Conservation (phyloP, 169 alveolate genomes). For the Plasmodium relictum region DNA sequence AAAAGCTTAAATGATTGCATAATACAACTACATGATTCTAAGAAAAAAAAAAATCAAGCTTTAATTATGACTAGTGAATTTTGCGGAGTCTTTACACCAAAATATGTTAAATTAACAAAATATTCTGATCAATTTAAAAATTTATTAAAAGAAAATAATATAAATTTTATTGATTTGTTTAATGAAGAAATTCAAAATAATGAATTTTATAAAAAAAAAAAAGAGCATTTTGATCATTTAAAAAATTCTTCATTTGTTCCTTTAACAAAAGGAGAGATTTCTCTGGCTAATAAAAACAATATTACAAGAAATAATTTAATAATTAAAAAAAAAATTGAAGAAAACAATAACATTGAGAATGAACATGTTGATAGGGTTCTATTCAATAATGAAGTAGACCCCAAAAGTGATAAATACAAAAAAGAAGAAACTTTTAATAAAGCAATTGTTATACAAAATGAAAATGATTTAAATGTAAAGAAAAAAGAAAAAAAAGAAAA, state of each 20-base stretch:
- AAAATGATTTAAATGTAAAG: neutral
- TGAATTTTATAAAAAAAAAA: constrained; percentile 64
- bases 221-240: constrained; percentile 56
- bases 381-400: neutral
- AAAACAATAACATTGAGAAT: neutral
- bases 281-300: constrained; percentile 54
- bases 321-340: neutral
- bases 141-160: constrained; percentile 60
- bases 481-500: neutral
- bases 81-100: constrained; percentile 67
- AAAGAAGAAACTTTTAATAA: neutral
- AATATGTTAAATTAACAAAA: constrained; percentile 47
- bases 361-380: neutral
- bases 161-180: constrained; percentile 47
- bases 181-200: constrained; percentile 67
- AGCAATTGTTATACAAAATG: neutral
- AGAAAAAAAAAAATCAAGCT: constrained; percentile 45
- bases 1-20: constrained; percentile 74
- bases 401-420: neutral
- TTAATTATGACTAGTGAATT: constrained; percentile 71
- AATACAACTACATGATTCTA: constrained; percentile 56
- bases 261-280: constrained; percentile 72
- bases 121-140: constrained; percentile 30
- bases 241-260: constrained; percentile 59
- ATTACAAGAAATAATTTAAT: neutral